Base-by-base conservation (phyloP, 305 asterid species). In the Fraxinus floribunda region DNA sequence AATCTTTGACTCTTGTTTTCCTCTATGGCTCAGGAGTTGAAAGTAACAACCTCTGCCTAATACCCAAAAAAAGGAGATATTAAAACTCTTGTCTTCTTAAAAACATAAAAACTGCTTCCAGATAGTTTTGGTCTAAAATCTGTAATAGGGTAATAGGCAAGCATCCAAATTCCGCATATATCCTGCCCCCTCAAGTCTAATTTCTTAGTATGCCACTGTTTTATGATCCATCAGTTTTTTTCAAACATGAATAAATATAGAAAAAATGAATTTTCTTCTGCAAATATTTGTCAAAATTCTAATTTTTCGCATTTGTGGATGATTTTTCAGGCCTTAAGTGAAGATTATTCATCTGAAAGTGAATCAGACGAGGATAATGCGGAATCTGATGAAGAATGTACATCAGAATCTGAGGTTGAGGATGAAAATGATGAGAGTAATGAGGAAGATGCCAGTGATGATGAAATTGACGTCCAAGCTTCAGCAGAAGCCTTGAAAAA, bases 401-500 rank as follows among this genome's bases (percentile, higher is more conserved):
- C 89, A 36, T 92, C 98, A 18, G 98, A 96, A 66, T 92, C 98
- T 73, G 99, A 97, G 86, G 83, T 36, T 41, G 99, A 94, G 79
- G 97, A 93, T 81, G 94, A 91, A 81, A 93, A 91, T 85, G 92
- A 89, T 80, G 93, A 88, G 72, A 88, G 88, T 85, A 93, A 94
- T 77, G 98, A 93, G 84, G 99, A 92, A 81, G 98, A 91, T 82
- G 91, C 89, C 82, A 94, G 97, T 85, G 99, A 93, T 34, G 93
- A 94, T 74, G 98, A 93, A 75, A 86, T 84, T 84, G 94, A 91
- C 87, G 82, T 89, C 7, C 91, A 89, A 75, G 88, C 93, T 83
- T 85, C 97, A 1, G 93, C 91, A 85, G 92, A 96, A 90, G 92
- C 92, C 75, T 84, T 93, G 83, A 90, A 91, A 87, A 94, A 92